Conservation (phyloP, 2,329 filamentous ascomycete genomes). For the Chaetomium strumarium region DNA sequence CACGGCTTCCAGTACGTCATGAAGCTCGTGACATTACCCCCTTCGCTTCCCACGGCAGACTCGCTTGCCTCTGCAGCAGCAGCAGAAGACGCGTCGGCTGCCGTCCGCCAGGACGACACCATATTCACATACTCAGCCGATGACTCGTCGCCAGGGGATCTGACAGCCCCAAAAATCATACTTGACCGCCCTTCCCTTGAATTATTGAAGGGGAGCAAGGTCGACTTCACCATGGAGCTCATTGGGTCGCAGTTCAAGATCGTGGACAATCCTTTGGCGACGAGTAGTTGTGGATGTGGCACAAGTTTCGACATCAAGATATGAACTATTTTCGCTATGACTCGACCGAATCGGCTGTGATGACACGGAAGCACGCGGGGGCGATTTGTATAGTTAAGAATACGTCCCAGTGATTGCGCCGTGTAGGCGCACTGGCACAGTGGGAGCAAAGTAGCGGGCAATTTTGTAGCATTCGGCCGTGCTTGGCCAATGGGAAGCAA, state of each 20-base stretch:
- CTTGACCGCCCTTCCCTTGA: constrained; percentile 85
- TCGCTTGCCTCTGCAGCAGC: constrained; percentile 24
- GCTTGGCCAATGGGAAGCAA: constrained; percentile 17
- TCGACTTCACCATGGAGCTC: constrained; percentile 94
- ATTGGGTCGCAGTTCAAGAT: constrained; percentile 91
- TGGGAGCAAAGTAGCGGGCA: neutral
- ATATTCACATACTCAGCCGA: constrained; percentile 67
- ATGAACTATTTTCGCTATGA: constrained; percentile 27
- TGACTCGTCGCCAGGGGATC: constrained; percentile 28
- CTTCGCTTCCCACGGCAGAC: constrained; percentile 23
- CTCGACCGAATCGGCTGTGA: too few relatives aligned
- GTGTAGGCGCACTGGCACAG: constrained; percentile 13
- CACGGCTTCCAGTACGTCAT: constrained; percentile 98
- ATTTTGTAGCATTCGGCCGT: constrained; percentile 22
- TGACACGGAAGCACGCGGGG: neutral
- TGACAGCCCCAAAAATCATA: constrained; percentile 65
- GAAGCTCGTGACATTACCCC: constrained; percentile 65
- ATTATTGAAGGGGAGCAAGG: constrained; percentile 83
- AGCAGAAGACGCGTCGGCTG: constrained; percentile 27
- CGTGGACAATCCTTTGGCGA: constrained; percentile 83
- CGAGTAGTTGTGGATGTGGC: constrained; percentile 93
- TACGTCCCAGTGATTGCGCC: constrained; percentile 7
- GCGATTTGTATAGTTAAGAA: neutral
- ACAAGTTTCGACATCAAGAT: constrained; percentile 93
- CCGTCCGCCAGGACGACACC: constrained; percentile 69